Conservation (phyloP, 768 basidiomycete species). For the Amanita pallidorosea region DNA sequence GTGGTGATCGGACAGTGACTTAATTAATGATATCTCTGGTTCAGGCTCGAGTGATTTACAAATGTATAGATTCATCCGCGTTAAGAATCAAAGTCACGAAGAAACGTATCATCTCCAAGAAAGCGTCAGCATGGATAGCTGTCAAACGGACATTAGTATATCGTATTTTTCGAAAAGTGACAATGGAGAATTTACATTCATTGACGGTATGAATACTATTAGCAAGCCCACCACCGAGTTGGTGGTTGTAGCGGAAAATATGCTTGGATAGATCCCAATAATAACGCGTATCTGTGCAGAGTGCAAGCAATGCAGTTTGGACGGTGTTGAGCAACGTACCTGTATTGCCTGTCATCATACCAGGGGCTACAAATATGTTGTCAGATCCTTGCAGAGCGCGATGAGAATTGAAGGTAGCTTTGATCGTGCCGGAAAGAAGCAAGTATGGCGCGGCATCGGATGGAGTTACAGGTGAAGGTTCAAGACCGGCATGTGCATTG, state of each 20-base stretch:
- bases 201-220: constrained; percentile 60
- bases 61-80: constrained; percentile 39
- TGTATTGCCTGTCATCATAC: constrained; percentile 52
- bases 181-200: constrained; percentile 37
- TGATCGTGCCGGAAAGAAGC: constrained; percentile 55
- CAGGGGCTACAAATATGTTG: constrained; percentile 36
- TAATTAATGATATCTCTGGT: background rate
- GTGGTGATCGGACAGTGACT: no score
- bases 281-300: constrained; percentile 38
- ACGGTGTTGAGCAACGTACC: constrained; percentile 19
- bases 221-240: constrained; percentile 17
- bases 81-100: constrained; percentile 58
- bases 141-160: constrained; percentile 7
- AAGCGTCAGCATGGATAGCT: constrained; percentile 40
- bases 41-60: background rate
- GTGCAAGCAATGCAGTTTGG: constrained; percentile 12
- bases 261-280: constrained; percentile 47
- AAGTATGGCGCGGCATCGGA: constrained; percentile 34
- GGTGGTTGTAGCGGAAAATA: constrained; percentile 62
- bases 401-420: constrained; percentile 45
- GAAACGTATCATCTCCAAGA: constrained; percentile 59
- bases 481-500: constrained; percentile 34
- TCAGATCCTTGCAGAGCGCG: constrained; percentile 21
- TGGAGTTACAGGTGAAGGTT: constrained; percentile 60
- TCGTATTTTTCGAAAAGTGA: background rate